phyloP scores from a whole-genome alignment of 345 rosid genomes.

The Eutrema japonicum region DNA sequence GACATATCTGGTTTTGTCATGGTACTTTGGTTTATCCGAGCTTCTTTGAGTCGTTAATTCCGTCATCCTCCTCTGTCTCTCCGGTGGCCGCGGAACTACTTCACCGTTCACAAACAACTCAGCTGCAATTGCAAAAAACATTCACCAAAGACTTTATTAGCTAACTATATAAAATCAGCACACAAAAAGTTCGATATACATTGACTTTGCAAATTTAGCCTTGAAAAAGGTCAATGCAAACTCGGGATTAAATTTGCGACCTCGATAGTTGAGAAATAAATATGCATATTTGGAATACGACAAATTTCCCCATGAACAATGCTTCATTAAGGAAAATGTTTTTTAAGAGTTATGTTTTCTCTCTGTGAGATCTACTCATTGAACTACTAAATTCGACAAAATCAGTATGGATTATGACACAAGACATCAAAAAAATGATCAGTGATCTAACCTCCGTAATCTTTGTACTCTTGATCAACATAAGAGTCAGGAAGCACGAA shows the following conservation, averaged over 20 bases:
- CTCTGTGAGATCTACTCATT: neutral
- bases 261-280: too few relatives aligned
- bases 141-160: too few relatives aligned
- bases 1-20: conserved; percentile 83
- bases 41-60: conserved; percentile 86
- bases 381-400: neutral
- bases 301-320: too few relatives aligned
- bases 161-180: too few relatives aligned
- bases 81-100: conserved; percentile 87
- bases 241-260: too few relatives aligned
- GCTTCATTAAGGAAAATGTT: neutral
- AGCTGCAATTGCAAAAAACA: conserved; percentile 53
- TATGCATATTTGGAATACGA: too few relatives aligned
- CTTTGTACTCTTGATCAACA: conserved; percentile 76
- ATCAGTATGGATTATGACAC: neutral
- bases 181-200: too few relatives aligned
- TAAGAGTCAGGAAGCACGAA: conserved; percentile 89
- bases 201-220: too few relatives aligned
- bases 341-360: neutral
- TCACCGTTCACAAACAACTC: conserved; percentile 89
- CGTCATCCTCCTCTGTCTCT: conserved; percentile 87
- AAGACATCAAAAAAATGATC: too few relatives aligned
- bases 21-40: conserved; percentile 84
- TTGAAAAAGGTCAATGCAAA: too few relatives aligned
- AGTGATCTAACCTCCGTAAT: conserved; percentile 73